Conservation (phyloP, 371 early-diverging fungal genomes). For the Syncephalastrum racemosum region DNA sequence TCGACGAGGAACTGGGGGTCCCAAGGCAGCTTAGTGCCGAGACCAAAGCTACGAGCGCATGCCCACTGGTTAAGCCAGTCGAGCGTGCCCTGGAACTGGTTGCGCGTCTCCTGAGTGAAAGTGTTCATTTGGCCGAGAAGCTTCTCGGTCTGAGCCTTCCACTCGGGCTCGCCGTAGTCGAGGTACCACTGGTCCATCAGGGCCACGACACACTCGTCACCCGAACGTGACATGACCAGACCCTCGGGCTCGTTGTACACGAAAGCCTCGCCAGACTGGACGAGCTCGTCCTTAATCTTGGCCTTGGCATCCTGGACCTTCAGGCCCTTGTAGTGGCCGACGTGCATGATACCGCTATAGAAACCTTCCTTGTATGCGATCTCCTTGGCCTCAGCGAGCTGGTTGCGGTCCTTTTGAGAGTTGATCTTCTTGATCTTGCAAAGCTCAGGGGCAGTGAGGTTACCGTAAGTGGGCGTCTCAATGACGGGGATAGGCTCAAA, state of each 20-base stretch:
- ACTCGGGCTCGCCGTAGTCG: slow-evolving; percentile 95
- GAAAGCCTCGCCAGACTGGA: slow-evolving; percentile 76
- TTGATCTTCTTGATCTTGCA: slow-evolving; percentile 92
- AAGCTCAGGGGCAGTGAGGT: slow-evolving; percentile 79
- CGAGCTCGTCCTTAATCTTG: slow-evolving; percentile 75
- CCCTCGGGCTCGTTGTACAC: slow-evolving; percentile 97
- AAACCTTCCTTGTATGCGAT: slow-evolving; percentile 97
- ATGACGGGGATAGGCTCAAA: slow-evolving; percentile 89
- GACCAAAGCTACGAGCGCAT: slow-evolving; percentile 96
- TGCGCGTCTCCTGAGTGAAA: slow-evolving; percentile 83
- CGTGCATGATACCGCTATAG: slow-evolving; percentile 88
- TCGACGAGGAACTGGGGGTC: slow-evolving; percentile 97
- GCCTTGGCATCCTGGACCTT: slow-evolving; percentile 93
- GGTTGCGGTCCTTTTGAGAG: slow-evolving; percentile 91
- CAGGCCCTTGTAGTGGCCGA: slow-evolving; percentile 81
- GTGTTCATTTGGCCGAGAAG: slow-evolving; percentile 87
- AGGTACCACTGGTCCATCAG: slow-evolving; percentile 99
- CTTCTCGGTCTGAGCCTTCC: slow-evolving; percentile 84
- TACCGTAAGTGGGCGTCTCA: slow-evolving; percentile 83
- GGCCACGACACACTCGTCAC: slow-evolving; percentile 98
- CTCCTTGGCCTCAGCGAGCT: slow-evolving; percentile 94
- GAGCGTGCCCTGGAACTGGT: slow-evolving; percentile 87
- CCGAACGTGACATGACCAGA: slow-evolving; percentile 94
- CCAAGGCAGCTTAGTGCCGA: slow-evolving; percentile 98
- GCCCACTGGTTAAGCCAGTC: slow-evolving; percentile 99